Conservation (phyloP, 1,284 basidiomycete genomes). For the Ustilago sp. region DNA sequence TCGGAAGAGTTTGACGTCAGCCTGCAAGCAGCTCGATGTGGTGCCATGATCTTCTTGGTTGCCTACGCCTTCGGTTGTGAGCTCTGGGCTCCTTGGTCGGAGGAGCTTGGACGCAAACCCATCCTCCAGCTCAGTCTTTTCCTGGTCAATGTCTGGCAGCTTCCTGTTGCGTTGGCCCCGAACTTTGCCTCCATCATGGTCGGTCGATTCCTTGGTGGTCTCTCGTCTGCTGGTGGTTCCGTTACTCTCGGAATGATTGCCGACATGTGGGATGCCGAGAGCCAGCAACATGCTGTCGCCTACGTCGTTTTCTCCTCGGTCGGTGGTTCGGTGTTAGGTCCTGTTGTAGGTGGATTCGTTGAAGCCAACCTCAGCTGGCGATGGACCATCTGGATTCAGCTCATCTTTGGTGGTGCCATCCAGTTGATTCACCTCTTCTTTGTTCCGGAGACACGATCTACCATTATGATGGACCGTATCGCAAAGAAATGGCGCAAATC, state of each 20-base stretch:
- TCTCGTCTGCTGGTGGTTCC: conserved; percentile 69
- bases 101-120: conserved; percentile 68
- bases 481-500: conserved; percentile 69
- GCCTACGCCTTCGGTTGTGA: conserved; percentile 69
- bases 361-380: conserved; percentile 37
- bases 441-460: conserved; percentile 71
- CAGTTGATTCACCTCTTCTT: conserved; percentile 70
- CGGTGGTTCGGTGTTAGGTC: conserved; percentile 70
- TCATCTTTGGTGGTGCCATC: conserved; percentile 70
- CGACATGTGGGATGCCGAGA: conserved; percentile 67
- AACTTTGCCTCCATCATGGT: conserved; percentile 68
- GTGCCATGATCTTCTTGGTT: conserved; percentile 70
- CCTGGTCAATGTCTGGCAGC: conserved; percentile 69
- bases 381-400: conserved; percentile 71
- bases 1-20: conserved; percentile 68
- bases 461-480: conserved; percentile 70
- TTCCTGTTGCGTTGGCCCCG: conserved; percentile 51
- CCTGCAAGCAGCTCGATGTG: conserved; percentile 68
- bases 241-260: conserved; percentile 70
- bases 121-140: conserved; percentile 66
- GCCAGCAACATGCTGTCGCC: conserved; percentile 68
- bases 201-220: conserved; percentile 69
- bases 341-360: conserved; percentile 62
- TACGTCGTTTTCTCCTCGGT: conserved; percentile 67
- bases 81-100: conserved; percentile 68